A percentile compares a stretch with the other conserved stretches of the same genome.
These are phyloP conservation scores for Rhizopogon vesiculosus DNA, from an alignment of 768 basidiomycete genomes.

Conservation along the genomic window DNA sequence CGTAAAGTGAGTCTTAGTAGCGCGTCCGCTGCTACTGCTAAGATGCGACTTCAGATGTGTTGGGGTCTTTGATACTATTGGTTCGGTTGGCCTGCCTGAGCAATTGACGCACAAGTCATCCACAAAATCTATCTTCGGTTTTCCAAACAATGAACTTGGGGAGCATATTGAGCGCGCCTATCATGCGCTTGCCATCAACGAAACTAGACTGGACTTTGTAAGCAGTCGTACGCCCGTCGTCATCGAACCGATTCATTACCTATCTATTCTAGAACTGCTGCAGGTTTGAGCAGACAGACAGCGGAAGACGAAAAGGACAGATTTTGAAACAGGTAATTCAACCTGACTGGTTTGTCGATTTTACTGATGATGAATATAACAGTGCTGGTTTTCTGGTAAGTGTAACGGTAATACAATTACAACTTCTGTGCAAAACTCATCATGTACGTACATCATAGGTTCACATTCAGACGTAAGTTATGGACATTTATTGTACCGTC, in stretches of 20 bases:
- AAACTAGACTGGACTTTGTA: conserved; percentile 51
- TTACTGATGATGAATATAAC: not conserved
- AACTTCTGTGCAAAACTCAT: not conserved
- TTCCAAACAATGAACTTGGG: no score
- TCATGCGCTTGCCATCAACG: no score
- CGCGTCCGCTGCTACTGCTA: not conserved
- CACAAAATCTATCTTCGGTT: conserved; percentile 20
- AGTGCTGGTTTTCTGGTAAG: conserved; percentile 74
- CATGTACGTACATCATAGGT: not conserved
- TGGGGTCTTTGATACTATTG: conserved; percentile 36
- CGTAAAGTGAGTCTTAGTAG: conserved; percentile 3
- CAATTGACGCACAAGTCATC: conserved; percentile 47
- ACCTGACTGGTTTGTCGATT: no score
- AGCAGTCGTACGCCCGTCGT: conserved; percentile 14
- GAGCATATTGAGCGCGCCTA: no score
- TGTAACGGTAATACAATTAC: not conserved
- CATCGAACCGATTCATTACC: not conserved
- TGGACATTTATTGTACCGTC: not conserved
- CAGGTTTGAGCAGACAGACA: no score
- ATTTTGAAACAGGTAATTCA: no score
- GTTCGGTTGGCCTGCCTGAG: conserved; percentile 58
- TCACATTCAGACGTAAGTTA: no score
- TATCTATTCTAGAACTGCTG: no score
- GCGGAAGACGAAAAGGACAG: no score
- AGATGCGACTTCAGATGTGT: conserved; percentile 42